Evolutionary conservation across 2,329 filamentous ascomycete species (phyloP).

Genomic region (Shiraia bambusicola): DNA sequence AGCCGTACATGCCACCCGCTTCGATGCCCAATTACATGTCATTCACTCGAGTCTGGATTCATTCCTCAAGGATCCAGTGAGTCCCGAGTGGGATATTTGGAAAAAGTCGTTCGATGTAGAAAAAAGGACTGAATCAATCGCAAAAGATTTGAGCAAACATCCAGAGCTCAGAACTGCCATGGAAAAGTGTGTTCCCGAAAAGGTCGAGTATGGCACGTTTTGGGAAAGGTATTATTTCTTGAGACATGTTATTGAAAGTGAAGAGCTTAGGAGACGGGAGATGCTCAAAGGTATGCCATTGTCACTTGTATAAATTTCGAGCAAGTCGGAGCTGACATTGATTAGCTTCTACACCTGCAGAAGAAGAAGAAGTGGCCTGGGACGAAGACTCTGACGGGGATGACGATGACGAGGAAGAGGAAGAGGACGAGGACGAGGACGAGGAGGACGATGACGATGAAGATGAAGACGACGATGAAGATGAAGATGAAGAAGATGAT

Average conservation of each 20-base stretch:
- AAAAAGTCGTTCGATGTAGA: constrained; percentile 74
- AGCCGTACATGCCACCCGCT: constrained; percentile 90
- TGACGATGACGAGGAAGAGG: constrained; percentile 26
- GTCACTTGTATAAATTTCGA: neutral
- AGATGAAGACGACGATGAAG: constrained; percentile 13
- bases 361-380: constrained; percentile 70
- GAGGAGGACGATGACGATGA: constrained; percentile 14
- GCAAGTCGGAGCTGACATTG: constrained; percentile 1
- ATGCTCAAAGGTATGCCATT: constrained; percentile 75
- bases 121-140: constrained; percentile 80
- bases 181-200: constrained; percentile 93
- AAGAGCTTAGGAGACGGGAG: constrained; percentile 84
- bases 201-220: constrained; percentile 84
- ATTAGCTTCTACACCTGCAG: constrained; percentile 62
- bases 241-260: constrained; percentile 86
- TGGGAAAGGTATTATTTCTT: constrained; percentile 97
- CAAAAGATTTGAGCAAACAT: constrained; percentile 79
- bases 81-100: constrained; percentile 74
- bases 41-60: constrained; percentile 81
- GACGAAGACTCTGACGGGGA: constrained; percentile 69
- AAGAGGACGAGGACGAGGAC: constrained; percentile 25
- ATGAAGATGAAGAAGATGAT: constrained; percentile 4
- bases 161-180: constrained; percentile 82
- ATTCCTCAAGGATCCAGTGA: constrained; percentile 78
- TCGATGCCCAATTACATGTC: constrained; percentile 93